Percentiles rank a stretch among this genome's conserved stretches.
phyloP scores from a whole-genome alignment of 108 stramenopile genomes.

The Stephanodiscus triporus region DNA sequence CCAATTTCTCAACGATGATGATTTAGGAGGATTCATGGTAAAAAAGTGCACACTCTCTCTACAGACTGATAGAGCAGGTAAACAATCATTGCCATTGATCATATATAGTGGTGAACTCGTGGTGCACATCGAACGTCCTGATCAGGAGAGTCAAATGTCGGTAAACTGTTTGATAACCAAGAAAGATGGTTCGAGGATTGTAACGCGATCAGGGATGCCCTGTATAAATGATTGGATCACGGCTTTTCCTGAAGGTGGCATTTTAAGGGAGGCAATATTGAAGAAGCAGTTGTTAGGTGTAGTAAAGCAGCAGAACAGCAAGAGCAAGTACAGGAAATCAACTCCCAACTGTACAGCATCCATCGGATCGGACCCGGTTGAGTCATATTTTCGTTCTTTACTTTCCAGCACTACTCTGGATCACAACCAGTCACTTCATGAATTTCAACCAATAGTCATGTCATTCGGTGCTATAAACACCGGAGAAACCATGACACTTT shows the following conservation, averaged over 20 bases:
- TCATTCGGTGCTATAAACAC: slow-evolving; percentile 62
- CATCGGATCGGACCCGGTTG: background rate
- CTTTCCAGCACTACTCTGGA: background rate
- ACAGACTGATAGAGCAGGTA: slow-evolving; percentile 43
- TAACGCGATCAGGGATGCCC: slow-evolving; percentile 15
- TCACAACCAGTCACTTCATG: background rate
- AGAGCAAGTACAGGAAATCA: background rate
- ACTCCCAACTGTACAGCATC: background rate
- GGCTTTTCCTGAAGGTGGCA: slow-evolving; percentile 14
- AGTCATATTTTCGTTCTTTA: slow-evolving; percentile 28
- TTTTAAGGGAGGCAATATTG: slow-evolving; percentile 21
- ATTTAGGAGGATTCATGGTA: background rate
- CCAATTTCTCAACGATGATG: slow-evolving; percentile 14
- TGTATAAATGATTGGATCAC: slow-evolving; percentile 37
- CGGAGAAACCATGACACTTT: slow-evolving; percentile 46
- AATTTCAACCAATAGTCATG: slow-evolving; percentile 57
- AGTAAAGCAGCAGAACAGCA: background rate
- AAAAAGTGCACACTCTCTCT: slow-evolving; percentile 34
- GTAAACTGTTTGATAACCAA: slow-evolving; percentile 13
- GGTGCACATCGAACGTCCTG: slow-evolving; percentile 28
- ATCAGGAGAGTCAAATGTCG: slow-evolving; percentile 1
- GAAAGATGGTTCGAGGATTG: slow-evolving; percentile 7
- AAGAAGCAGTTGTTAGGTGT: slow-evolving; percentile 6
- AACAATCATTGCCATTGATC: slow-evolving; percentile 43
- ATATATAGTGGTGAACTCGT: slow-evolving; percentile 41